Base-by-base conservation (phyloP, 192 early-diverging fungal species). In the Backusella morwellensis region DNA sequence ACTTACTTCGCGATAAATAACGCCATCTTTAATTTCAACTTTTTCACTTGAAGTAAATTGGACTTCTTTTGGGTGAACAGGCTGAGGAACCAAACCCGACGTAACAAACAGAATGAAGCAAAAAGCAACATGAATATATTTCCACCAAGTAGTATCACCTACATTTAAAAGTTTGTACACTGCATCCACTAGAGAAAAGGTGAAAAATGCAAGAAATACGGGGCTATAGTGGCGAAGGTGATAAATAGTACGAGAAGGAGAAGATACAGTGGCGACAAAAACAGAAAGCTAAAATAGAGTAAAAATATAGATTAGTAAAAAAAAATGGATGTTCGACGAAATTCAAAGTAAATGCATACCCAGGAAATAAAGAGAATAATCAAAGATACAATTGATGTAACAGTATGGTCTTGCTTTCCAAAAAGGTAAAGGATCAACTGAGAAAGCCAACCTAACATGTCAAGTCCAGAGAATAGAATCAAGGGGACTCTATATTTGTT, bases 1-100 rank as follows among this genome's bases (percentile, higher is more conserved):
- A 70, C 75, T 76, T 70, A 76, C 75, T 29, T 76, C 69, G 29
- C 75, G 66, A 50, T 69, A 76, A 26, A 76, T 36, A 40, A 21
- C 47, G 14, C 75, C 56, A 6, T 76, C 66, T n/a, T 35, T 70
- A 19, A 42, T 54, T 26, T 68, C 69, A 15, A 76, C 23, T 35
- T 68, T 76, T 21, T 70, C 75, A 12, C 23, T 36, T 9, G 29
- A 14, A n/a, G 38, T 44, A 12, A 11, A 29, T 4, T 56, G 52
- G 21, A 76, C 23, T 26, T 76, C 68, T 41, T 42, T 54, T n/a
- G 66, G 75, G 34, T 76, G 52, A 50, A 70, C 32, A 35, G 72
- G 72, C n/a, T 73, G 72, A 19, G 72, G 47, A 2, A 47, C 21
- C 19, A 32, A 34, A 9, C 72, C 72, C 3, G 72, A 17, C 0